Base-by-base conservation (phyloP, 768 basidiomycete genomes). In the Heimioporus sp. region DNA sequence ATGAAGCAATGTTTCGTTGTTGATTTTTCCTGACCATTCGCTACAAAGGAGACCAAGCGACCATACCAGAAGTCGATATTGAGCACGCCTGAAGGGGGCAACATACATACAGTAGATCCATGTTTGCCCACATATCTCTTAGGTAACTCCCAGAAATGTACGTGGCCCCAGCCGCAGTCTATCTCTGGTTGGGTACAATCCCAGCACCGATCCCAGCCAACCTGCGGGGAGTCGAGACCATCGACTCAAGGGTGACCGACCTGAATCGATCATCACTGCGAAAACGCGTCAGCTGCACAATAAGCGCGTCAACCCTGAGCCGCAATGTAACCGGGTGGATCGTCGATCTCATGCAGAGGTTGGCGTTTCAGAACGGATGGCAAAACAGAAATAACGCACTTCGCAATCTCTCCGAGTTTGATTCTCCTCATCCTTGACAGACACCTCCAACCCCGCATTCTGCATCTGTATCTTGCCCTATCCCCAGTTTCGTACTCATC, bases 251-350 rank as follows among this genome's bases (percentile, higher is more conserved):
- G 0, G 87, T 88, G 48, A 98, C 83, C 5, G 82, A 81, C 64
- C 90, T 91, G 80, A 99, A 95, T 32, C 95, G 80, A 36, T 92
- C 87, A 69, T 99, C 96, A 59, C 98, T 95, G 21, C 94, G 81
- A 54, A 96, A 75, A 40, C 90, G 83, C 8, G 85, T 76, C 82
- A 98, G 90, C 31, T 92, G 85, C 19, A 87, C 91, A 15, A 90
- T 80, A 48, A 98, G 83, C 44, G 86, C 85, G 65, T 98, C 96
- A 16, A 92, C 83, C 5, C 96, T 92, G 34, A 98, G 82, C 16
- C 94, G 88, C 52, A 85, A 86, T 10, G 98, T 76, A 59, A 99
- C 95, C 0, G 93, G 87, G 64, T 95, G 78, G 19, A 98, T 90
- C 0, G 90, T 93, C 16, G 85, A 71, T 58, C 93, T 95, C n/a